Base-by-base conservation (phyloP, 441 rosid species). In the Flueggea neowawraea region DNA sequence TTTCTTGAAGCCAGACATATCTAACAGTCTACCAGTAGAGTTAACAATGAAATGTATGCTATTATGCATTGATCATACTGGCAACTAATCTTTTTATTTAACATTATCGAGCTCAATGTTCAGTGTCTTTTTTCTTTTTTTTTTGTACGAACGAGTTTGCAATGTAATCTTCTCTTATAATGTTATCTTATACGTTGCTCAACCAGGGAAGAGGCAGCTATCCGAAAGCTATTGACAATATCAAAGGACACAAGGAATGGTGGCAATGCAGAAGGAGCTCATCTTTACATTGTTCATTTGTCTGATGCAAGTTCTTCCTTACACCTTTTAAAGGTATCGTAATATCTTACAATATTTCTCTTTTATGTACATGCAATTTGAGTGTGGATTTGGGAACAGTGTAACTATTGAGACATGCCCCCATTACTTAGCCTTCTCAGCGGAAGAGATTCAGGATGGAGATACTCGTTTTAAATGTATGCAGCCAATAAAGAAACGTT, bases 381-480 rank as follows among this genome's bases (percentile, higher is more conserved):
- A 10, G 12, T 14, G 22, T 3, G n/a, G 33, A 36, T 14, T 6
- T 10, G 98, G 98, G 53, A 88, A 86, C 77, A 89, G 91, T 76
- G 62, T 95, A 57, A 88, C 87, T 49, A 81, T 91, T 57, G 99
- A 95, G 80, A 95, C 99, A 22, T 91, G 99, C 60, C 97, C 99
- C 1, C 98, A 91, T 78, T 95, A 95, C 73, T 69, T 95, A 41
- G 98, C 98, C 58, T 89, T 91, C 73, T 81, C 98, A 64, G 85
- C 98, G 31, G 99, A 95, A 73, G 98, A 91, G 79, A 95, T 95
- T 63, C 73, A 52, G 52, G 83, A 89, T 65, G 96, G 99, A 48
- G 99, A 91, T 67, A 91, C 99, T 60, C 96, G 97, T 54, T 91
- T 89, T 67, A 95, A 95, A 76, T 95, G 98, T 75, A 86, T 62